Base-by-base conservation (phyloP, 2,329 filamentous ascomycete genomes). In the Tolypocladium endophyticum region DNA sequence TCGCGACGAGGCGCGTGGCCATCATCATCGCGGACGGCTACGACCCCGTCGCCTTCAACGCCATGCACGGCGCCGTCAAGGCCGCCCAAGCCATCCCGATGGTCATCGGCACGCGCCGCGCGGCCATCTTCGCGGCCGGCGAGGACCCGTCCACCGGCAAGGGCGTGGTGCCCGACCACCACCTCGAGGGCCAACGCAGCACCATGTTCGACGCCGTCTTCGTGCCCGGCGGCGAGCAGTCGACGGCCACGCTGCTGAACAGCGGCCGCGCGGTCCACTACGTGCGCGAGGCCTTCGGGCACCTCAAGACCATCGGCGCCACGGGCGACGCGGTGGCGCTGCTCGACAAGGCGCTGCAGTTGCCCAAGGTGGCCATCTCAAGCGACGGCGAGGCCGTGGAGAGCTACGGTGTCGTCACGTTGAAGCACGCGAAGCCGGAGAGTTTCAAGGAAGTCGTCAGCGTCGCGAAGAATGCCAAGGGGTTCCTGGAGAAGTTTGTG, bases 171-270 rank as follows among this genome's bases (percentile, higher is more conserved):
- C 86, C 90, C 0, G 87, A 92, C 65, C 89, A 94, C 69, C 88
- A 92, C 69, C 83, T 93, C 56, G 87, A 92, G 65, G 90, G 88
- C 0, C 86, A 88, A 81, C 83, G 90, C 20, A 90, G 86, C 35
- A 90, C 87, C 41, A 85, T 94, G 79, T 93, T 93, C 63, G 90
- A 94, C 69, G 86, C 88, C 0, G 69, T 92, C 35, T 92, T 91
- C 68, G 76, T 95, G 3, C 89, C 89, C 1, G 89, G 89, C 1
- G 90, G 90, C 1, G 76, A 80, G 0, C 78, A 86, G 60, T 83
- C 84, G 0, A 74, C 89, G 53, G 75, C 81, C 58, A 84, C 83
- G 0, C 80, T 94, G 0, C 74, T 80, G 59, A 84, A 86, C 76
- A 90, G 81, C 62, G 89, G 90, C 0, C 86, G 89, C 23, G 88